These are phyloP conservation scores for Penicillium sp. DNA, from an alignment of 2,329 filamentous ascomycete species.

Conservation along the genomic window DNA sequence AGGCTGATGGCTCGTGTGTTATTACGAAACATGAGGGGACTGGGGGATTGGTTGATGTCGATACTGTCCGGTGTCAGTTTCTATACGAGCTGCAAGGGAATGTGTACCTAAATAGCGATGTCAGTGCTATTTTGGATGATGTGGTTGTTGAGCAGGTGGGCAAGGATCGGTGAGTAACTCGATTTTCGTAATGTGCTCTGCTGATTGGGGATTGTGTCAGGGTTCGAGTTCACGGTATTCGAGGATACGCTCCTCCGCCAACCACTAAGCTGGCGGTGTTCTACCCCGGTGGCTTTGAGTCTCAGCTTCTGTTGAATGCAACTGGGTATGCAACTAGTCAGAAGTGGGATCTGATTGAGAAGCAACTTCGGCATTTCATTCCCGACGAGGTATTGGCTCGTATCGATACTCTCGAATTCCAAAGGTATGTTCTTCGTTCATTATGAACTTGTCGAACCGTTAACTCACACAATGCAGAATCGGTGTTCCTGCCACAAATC, in stretches of 20 bases:
- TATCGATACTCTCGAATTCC: conserved; percentile 56
- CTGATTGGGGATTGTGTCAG: conserved; percentile 22
- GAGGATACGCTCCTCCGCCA: conserved; percentile 48
- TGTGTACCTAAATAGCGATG: conserved; percentile 51
- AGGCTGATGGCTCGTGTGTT: conserved; percentile 46
- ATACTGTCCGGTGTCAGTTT: conserved; percentile 50
- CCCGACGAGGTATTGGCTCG: conserved; percentile 41
- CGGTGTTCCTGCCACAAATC: conserved; percentile 42
- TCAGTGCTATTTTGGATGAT: conserved; percentile 44
- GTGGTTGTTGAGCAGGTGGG: conserved; percentile 41
- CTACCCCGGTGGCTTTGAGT: conserved; percentile 52
- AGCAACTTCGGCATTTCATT: conserved; percentile 49
- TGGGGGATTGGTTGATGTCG: conserved; percentile 44
- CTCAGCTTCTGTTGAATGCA: conserved; percentile 48
- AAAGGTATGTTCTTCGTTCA: conserved; percentile 34
- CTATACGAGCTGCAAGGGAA: conserved; percentile 53
- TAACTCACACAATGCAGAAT: conserved; percentile 22
- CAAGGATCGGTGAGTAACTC: conserved; percentile 26
- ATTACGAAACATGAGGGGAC: conserved; percentile 52
- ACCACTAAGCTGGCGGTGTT: conserved; percentile 57
- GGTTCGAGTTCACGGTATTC: conserved; percentile 45
- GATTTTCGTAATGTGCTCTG: neutral
- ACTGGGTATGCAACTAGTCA: conserved; percentile 50
- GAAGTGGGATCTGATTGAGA: conserved; percentile 54
- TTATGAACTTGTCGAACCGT: too few relatives aligned